phyloP scores from a whole-genome alignment of 495 filamentous ascomycete genomes.

The Recurvomyces mirabilis region DNA sequence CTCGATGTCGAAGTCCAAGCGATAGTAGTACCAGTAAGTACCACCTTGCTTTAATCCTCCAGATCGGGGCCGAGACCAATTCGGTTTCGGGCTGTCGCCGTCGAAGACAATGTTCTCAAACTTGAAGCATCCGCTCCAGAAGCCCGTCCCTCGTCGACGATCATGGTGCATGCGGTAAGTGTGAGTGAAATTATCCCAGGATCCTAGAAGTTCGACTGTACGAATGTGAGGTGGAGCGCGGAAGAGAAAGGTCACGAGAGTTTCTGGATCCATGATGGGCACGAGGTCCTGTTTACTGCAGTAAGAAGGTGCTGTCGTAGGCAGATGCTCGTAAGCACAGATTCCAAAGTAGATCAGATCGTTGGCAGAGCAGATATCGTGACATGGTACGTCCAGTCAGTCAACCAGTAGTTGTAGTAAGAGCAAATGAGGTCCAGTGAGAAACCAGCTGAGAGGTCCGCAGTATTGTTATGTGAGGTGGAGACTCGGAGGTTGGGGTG shows the following conservation, averaged over 20 bases:
- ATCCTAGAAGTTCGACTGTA: slow-evolving; percentile 72
- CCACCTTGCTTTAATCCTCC: slow-evolving; percentile 83
- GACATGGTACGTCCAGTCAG: too few relatives aligned
- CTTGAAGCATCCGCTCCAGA: slow-evolving; percentile 75
- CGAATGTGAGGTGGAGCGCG: slow-evolving; percentile 54
- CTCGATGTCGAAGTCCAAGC: slow-evolving; percentile 64
- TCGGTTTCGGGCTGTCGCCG: slow-evolving; percentile 45
- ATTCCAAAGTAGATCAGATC: too few relatives aligned
- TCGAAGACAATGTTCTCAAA: slow-evolving; percentile 80
- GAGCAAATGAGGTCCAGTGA: neutral
- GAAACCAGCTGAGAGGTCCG: neutral
- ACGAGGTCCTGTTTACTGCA: neutral
- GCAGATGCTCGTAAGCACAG: too few relatives aligned
- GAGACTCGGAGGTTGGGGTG: neutral
- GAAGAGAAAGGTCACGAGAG: slow-evolving; percentile 31
- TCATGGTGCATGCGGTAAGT: slow-evolving; percentile 72
- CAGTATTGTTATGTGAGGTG: neutral
- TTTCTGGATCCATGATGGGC: slow-evolving; percentile 25
- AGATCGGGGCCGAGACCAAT: slow-evolving; percentile 40
- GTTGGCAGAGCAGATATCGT: too few relatives aligned
- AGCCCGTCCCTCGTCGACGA: slow-evolving; percentile 50
- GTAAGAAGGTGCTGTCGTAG: neutral
- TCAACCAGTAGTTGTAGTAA: too few relatives aligned
- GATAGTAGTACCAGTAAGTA: slow-evolving; percentile 92
- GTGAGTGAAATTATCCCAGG: slow-evolving; percentile 83